Evolutionary conservation across 2,329 filamentous ascomycete genomes (phyloP), one percentile per base, ranked within the genome.

Genomic region (Cladorrhinum sp.): DNA sequence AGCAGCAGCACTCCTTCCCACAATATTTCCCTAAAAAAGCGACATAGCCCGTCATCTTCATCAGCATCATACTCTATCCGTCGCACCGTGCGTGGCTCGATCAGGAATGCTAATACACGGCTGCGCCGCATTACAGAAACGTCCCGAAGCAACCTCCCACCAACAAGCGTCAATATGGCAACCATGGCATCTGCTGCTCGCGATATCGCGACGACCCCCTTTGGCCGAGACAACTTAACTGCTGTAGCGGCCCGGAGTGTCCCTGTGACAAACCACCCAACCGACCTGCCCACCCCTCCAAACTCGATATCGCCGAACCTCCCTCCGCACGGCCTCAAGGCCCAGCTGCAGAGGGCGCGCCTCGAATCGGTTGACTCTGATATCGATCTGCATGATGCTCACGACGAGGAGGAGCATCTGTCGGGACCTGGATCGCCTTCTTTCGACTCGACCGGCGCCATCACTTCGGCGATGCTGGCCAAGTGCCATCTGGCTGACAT

Each of bases 281-380:
- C 95, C 71, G 90, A 89, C 74, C 86, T 96, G 71, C 92, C 90
- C 65, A 97, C 93, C 74, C 93, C 93, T 72, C 93, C 93, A 63
- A 96, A 93, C 80, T 97, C 93, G 76, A 92, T 97, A 74, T 97
- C 93, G 64, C 93, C 93, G 53, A 88, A 86, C 68, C 83, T 97
- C 67, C 87, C 89, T 69, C 91, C 93, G 62, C 91, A 93, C 70
- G 89, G 89, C 70, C 85, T 90, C 72, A 90, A 89, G 75, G 83
- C 85, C 65, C 87, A 87, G 72, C 80, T 86, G 67, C 82, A 82
- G 71, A 81, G 80, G 75, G 81, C 81, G 65, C 80, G 73, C 68
- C 80, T 86, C 71, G 85, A 87, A 66, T 79, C 82, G 70, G 84
- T 93, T 74, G 92, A 96, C 73, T 95, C 92, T 64, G 92, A 97